Conservation (phyloP, 1,284 basidiomycete species). For the Sporisorium exsertum region DNA sequence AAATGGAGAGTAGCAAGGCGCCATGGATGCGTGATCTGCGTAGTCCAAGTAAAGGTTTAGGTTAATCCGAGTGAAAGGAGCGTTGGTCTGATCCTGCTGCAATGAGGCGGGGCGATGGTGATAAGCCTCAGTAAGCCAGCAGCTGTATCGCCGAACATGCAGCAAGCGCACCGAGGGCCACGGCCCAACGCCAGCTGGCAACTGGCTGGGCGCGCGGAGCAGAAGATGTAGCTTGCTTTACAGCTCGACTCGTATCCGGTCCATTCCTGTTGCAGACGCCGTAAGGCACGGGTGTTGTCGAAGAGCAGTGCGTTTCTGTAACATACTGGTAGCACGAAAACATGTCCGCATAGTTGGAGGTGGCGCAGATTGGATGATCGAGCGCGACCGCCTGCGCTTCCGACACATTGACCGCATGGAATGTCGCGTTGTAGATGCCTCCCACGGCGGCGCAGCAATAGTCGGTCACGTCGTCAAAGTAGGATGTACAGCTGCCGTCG, state of each 20-base stretch:
- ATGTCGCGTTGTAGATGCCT: conserved; percentile 43
- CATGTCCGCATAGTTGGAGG: conserved; percentile 56
- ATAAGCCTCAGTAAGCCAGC: conserved; percentile 4
- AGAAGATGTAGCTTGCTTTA: conserved; percentile 15
- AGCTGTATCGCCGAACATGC: conserved; percentile 33
- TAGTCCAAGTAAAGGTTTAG: background rate
- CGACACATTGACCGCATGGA: conserved; percentile 31
- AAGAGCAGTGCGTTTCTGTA: conserved; percentile 46
- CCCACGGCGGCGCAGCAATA: conserved; percentile 60
- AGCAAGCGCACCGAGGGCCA: conserved; percentile 12
- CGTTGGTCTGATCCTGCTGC: background rate
- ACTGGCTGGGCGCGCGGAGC: conserved; percentile 4
- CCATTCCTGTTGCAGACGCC: conserved; percentile 49
- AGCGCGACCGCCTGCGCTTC: conserved; percentile 36
- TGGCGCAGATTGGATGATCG: conserved; percentile 47
- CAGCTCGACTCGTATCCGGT: conserved; percentile 38
- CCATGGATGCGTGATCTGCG: background rate
- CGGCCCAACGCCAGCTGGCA: conserved; percentile 21
- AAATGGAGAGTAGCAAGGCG: background rate
- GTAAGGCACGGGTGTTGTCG: conserved; percentile 44
- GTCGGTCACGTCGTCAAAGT: conserved; percentile 57
- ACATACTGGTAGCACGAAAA: conserved; percentile 56
- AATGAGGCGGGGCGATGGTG: background rate
- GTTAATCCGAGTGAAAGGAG: background rate
- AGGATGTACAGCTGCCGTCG: conserved; percentile 42